Evolutionary conservation across 2,329 filamentous ascomycete genomes (phyloP).

Genomic region (Cadophora gregata): DNA sequence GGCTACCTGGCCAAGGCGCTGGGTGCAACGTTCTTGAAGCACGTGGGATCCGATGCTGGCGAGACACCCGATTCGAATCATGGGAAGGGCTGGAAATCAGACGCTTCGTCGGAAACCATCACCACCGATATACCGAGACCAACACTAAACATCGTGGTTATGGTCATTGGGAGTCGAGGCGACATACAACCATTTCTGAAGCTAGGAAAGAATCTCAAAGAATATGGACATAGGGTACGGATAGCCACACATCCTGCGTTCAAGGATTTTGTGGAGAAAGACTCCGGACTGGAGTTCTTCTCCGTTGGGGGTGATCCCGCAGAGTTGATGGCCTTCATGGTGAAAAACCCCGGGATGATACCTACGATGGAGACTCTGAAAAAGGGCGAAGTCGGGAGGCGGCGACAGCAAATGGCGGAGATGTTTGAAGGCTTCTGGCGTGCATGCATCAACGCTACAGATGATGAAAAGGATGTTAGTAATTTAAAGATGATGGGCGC

Average conservation of each 20-base stretch:
- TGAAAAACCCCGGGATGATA: conserved; percentile 80
- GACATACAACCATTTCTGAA: conserved; percentile 83
- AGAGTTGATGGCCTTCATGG: conserved; percentile 86
- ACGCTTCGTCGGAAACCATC: conserved; percentile 29
- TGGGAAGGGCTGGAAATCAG: conserved; percentile 43
- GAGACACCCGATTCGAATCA: not conserved
- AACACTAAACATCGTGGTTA: conserved; percentile 76
- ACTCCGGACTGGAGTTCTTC: conserved; percentile 80
- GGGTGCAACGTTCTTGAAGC: conserved; percentile 65
- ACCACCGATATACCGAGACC: conserved; percentile 34
- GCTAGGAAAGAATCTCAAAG: conserved; percentile 73
- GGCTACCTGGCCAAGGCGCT: conserved; percentile 78
- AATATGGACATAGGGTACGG: conserved; percentile 76
- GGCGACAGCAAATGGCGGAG: conserved; percentile 74
- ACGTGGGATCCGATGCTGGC: conserved; percentile 46
- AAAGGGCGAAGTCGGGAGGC: conserved; percentile 72
- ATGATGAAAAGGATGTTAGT: conserved; percentile 66
- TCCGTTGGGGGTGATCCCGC: conserved; percentile 79
- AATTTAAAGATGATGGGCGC: conserved; percentile 70
- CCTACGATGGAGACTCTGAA: conserved; percentile 75
- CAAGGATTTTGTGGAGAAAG: conserved; percentile 74
- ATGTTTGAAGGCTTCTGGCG: conserved; percentile 88
- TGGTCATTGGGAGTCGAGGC: conserved; percentile 81
- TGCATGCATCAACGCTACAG: conserved; percentile 75
- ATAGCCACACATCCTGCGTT: conserved; percentile 82